Evolutionary conservation across 352 stramenopile genomes (phyloP).

Genomic region (Pythium aristosporum): DNA sequence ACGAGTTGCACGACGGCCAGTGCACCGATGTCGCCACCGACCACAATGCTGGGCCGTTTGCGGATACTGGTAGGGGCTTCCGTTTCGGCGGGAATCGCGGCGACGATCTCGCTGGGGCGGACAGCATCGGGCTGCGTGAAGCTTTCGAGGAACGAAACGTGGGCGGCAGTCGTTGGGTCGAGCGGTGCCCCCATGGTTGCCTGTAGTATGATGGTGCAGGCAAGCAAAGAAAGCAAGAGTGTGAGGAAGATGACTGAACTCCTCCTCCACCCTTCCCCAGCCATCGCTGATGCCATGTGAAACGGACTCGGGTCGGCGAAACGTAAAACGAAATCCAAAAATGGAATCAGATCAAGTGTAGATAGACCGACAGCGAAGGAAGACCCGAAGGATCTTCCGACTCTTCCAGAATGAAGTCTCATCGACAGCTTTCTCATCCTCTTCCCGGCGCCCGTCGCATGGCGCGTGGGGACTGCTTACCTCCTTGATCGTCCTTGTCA

Average conservation of each 20-base stretch:
- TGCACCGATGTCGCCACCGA: slow-evolving; percentile 30
- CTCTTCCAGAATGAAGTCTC: slow-evolving; percentile 15
- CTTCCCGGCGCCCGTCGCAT: slow-evolving; percentile 11
- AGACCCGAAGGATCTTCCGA: neutral
- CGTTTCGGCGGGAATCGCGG: neutral
- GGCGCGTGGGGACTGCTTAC: neutral
- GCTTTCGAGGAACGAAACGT: slow-evolving; percentile 34
- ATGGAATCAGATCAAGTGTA: slow-evolving; percentile 46
- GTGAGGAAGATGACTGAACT: neutral
- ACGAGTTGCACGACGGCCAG: slow-evolving; percentile 36
- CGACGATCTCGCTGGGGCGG: neutral
- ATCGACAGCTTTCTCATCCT: slow-evolving; percentile 28
- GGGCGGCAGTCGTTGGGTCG: slow-evolving; percentile 1
- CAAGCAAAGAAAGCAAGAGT: neutral
- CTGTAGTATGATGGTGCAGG: neutral
- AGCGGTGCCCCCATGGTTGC: slow-evolving; percentile 2
- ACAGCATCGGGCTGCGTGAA: slow-evolving; percentile 31
- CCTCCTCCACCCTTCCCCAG: neutral
- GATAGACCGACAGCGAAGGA: slow-evolving; percentile 24
- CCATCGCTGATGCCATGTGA: neutral
- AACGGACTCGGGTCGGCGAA: neutral
- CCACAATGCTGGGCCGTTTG: slow-evolving; percentile 30
- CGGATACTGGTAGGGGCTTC: slow-evolving; percentile 1
- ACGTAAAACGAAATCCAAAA: slow-evolving; percentile 4
- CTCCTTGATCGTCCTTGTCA: no score